Percentiles rank a stretch among this genome's conserved stretches.
Evolutionary conservation across 2,329 filamentous ascomycete species (phyloP).

Genomic region (Colletotrichum gigasporum): DNA sequence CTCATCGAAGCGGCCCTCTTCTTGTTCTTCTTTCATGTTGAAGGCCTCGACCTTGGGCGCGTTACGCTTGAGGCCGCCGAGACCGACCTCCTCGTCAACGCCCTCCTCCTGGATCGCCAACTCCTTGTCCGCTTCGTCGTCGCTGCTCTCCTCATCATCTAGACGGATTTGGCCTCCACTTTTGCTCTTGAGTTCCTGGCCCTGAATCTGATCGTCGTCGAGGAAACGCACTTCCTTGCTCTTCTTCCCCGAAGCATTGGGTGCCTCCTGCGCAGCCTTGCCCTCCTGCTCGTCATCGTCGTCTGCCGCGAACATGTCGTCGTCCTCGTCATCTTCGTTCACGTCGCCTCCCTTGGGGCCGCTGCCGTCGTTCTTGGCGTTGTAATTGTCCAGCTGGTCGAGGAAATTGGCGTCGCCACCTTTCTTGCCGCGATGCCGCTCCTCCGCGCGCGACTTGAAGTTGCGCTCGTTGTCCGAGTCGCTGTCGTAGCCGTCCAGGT

Average conservation of each 20-base stretch:
- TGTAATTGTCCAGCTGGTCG: slow-evolving; percentile 65
- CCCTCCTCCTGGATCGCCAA: slow-evolving; percentile 79
- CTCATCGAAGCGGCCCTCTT: slow-evolving; percentile 93
- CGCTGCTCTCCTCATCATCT: slow-evolving; percentile 64
- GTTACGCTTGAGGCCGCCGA: slow-evolving; percentile 90
- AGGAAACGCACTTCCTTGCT: slow-evolving; percentile 71
- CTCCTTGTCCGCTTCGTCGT: slow-evolving; percentile 76
- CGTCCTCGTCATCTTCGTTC: slow-evolving; percentile 55
- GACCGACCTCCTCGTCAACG: slow-evolving; percentile 88
- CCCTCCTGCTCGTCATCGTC: slow-evolving; percentile 55
- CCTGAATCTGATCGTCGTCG: slow-evolving; percentile 73
- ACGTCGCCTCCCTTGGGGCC: slow-evolving; percentile 41
- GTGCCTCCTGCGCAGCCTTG: slow-evolving; percentile 34
- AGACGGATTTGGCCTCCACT: slow-evolving; percentile 77
- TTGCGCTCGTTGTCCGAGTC: slow-evolving; percentile 88
- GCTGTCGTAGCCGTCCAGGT: slow-evolving; percentile 95
- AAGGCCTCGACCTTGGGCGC: slow-evolving; percentile 96
- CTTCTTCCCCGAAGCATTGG: slow-evolving; percentile 55
- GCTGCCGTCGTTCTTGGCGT: slow-evolving; percentile 53
- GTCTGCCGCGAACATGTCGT: slow-evolving; percentile 82
- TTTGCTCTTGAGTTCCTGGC: slow-evolving; percentile 79
- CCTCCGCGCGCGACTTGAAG: slow-evolving; percentile 78
- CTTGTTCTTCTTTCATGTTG: slow-evolving; percentile 89
- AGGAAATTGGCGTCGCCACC: slow-evolving; percentile 57
- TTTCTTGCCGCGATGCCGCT: slow-evolving; percentile 55